A percentile compares a stretch with the other conserved stretches of the same genome.
Evolutionary conservation across 805 yeast species (phyloP).

Genomic region (Yarrowia hollandica): DNA sequence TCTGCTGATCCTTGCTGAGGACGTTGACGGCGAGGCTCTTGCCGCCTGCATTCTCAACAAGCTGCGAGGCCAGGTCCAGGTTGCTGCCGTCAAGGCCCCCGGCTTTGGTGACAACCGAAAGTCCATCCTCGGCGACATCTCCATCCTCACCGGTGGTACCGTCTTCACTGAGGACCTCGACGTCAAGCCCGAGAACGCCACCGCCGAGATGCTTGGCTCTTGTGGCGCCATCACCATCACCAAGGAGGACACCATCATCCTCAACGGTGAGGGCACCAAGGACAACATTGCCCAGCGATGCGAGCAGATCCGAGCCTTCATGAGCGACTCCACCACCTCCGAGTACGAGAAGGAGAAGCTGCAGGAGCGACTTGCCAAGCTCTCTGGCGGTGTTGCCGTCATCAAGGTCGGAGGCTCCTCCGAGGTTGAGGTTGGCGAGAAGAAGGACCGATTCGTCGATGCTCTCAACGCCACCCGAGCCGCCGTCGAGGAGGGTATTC

Average conservation of each 20-base stretch:
- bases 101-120: constrained; percentile 99
- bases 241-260: constrained; percentile 90
- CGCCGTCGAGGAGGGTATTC: constrained; percentile 96
- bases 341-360: constrained; percentile 96
- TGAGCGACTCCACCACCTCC: constrained; percentile 67
- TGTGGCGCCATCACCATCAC: constrained; percentile 90
- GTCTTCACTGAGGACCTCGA: constrained; percentile 86
- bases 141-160: constrained; percentile 92
- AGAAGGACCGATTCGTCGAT: constrained; percentile 98
- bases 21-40: constrained; percentile 95
- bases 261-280: constrained; percentile 89
- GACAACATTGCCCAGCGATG: constrained; percentile 80
- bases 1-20: constrained; percentile 89
- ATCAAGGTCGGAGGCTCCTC: constrained; percentile 96
- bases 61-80: constrained; percentile 97
- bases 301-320: constrained; percentile 85
- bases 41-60: constrained; percentile 98
- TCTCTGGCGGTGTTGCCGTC: constrained; percentile 98
- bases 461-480: constrained; percentile 98
- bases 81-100: constrained; percentile 96
- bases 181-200: constrained; percentile 92
- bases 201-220: constrained; percentile 84
- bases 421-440: constrained; percentile 98
- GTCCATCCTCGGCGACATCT: constrained; percentile 93
- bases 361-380: constrained; percentile 95